Evolutionary conservation across 805 yeast genomes (phyloP).

Genomic region (Schwanniomyces polymorphus): DNA sequence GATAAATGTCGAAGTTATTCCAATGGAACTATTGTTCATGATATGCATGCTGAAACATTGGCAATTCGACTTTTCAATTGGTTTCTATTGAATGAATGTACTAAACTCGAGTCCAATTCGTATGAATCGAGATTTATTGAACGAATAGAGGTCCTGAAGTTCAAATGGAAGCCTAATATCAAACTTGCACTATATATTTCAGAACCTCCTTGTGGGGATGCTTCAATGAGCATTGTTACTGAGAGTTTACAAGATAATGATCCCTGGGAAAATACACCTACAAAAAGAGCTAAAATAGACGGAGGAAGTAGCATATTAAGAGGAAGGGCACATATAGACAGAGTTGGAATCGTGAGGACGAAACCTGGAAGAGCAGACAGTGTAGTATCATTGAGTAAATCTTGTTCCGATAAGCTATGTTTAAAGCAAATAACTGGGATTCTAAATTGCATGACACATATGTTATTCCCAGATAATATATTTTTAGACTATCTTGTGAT

Average conservation of each 20-base stretch:
- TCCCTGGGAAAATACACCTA: conserved; percentile 18
- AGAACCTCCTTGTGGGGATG: conserved; percentile 91
- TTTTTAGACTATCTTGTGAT: conserved; percentile 52
- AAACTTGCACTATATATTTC: conserved; percentile 63
- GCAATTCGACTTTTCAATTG: conserved; percentile 70
- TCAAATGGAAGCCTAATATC: conserved; percentile 31
- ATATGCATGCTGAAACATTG: conserved; percentile 86
- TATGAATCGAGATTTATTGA: conserved; percentile 15
- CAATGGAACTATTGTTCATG: conserved; percentile 72
- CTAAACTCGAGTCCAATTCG: conserved; percentile 10
- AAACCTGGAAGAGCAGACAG: conserved; percentile 93
- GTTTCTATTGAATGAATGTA: conserved; percentile 51
- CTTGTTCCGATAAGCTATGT: conserved; percentile 85
- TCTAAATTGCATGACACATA: conserved; percentile 45
- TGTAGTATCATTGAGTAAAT: conserved; percentile 67
- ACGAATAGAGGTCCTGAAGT: conserved; percentile 14
- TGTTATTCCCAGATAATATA: conserved; percentile 27
- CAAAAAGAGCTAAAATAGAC: conserved; percentile 11
- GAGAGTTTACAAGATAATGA: conserved; percentile 7
- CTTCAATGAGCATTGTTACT: conserved; percentile 54
- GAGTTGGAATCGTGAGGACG: conserved; percentile 73
- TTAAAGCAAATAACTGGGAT: conserved; percentile 60
- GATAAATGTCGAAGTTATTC: conserved; percentile 43
- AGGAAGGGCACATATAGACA: conserved; percentile 62
- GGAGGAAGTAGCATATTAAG: conserved; percentile 26